These are phyloP conservation scores for Colletotrichum cuscutae DNA, from an alignment of 2,329 filamentous ascomycete species.

Conservation along the genomic window DNA sequence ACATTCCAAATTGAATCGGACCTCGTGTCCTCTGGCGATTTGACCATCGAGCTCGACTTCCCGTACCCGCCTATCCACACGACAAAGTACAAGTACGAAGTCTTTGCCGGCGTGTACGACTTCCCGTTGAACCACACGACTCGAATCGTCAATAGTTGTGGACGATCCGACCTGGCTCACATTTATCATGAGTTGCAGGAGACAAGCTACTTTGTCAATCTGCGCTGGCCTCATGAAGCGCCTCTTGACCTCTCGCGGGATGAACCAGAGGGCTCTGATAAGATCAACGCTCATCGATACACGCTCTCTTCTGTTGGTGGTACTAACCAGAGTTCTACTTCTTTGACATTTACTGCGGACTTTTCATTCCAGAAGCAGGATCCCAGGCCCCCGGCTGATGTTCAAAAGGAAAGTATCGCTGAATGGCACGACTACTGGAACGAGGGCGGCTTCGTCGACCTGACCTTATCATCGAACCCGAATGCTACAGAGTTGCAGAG, in stretches of 20 bases:
- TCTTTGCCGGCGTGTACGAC: slow-evolving; percentile 53
- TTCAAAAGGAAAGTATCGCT: slow-evolving; percentile 39
- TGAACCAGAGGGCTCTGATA: slow-evolving; percentile 39
- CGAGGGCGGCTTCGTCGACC: slow-evolving; percentile 53
- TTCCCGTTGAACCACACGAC: slow-evolving; percentile 52
- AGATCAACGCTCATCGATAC: slow-evolving; percentile 46
- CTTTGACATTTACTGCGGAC: slow-evolving; percentile 46
- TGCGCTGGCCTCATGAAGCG: slow-evolving; percentile 43
- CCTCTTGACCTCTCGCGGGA: slow-evolving; percentile 32
- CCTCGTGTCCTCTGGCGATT: slow-evolving; percentile 44
- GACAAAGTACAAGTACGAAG: slow-evolving; percentile 55
- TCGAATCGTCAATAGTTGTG: slow-evolving; percentile 33
- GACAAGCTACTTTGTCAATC: slow-evolving; percentile 51
- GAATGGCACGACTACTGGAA: slow-evolving; percentile 51
- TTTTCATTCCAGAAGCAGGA: slow-evolving; percentile 43
- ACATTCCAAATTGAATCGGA: slow-evolving; percentile 48
- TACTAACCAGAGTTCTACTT: neutral
- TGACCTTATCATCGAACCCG: slow-evolving; percentile 47
- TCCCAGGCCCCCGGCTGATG: slow-evolving; percentile 39
- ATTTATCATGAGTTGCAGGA: slow-evolving; percentile 49
- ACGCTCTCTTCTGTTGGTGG: slow-evolving; percentile 37
- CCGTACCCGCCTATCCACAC: slow-evolving; percentile 53
- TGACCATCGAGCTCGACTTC: slow-evolving; percentile 53
- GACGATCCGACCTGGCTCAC: slow-evolving; percentile 38
- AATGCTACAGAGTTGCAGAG: slow-evolving; percentile 55